Conservation (phyloP, 805 yeast species). For the Jamesozyma hellenica region DNA sequence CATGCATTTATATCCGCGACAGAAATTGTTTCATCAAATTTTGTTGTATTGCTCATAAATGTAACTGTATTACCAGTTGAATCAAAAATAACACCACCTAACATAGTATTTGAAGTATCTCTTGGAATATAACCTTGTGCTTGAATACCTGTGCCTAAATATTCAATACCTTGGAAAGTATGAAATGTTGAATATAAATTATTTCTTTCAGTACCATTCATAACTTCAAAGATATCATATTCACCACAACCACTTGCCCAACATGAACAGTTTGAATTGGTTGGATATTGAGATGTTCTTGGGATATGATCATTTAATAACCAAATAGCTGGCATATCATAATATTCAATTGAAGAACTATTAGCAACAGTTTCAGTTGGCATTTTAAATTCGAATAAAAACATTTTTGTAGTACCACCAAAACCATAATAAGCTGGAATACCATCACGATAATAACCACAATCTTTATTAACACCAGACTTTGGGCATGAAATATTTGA, state of each 20-base stretch:
- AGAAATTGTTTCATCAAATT: constrained; percentile 37
- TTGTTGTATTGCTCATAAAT: constrained; percentile 46
- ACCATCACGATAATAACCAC: constrained; percentile 69
- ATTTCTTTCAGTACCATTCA: constrained; percentile 48
- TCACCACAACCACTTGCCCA: constrained; percentile 77
- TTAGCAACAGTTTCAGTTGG: constrained; percentile 42
- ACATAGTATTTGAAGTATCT: constrained; percentile 42
- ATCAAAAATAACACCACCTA: constrained; percentile 65
- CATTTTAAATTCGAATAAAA: constrained; percentile 58
- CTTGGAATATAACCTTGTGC: constrained; percentile 47
- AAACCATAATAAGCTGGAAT: constrained; percentile 69
- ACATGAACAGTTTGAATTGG: constrained; percentile 55
- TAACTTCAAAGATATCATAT: constrained; percentile 64
- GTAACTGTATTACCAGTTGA: constrained; percentile 50
- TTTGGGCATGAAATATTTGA: constrained; percentile 46
- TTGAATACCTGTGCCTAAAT: constrained; percentile 51
- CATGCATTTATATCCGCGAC: constrained; percentile 38
- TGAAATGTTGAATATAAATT: constrained; percentile 61
- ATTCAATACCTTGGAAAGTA: constrained; percentile 56
- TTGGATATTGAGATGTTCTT: constrained; percentile 60
- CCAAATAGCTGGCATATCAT: constrained; percentile 72
- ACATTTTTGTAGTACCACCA: constrained; percentile 58
- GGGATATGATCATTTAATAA: constrained; percentile 62
- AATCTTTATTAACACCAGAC: constrained; percentile 49
- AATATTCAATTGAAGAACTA: constrained; percentile 29